These are phyloP conservation scores for Pichia thaimueangensis DNA, from an alignment of 805 yeast species.

Conservation along the genomic window DNA sequence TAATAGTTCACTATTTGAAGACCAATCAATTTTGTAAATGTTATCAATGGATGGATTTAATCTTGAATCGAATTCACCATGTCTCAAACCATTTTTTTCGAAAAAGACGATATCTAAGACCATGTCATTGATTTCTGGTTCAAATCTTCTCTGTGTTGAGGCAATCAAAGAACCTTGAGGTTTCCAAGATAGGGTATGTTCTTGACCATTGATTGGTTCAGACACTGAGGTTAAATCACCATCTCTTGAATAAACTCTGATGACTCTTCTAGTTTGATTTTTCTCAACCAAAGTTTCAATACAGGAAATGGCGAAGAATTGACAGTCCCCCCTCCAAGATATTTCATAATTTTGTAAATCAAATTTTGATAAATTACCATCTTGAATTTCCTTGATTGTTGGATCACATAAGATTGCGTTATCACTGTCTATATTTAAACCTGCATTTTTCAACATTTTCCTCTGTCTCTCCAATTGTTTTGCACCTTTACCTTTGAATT, in stretches of 20 bases:
- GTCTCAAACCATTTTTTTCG: conserved; percentile 89
- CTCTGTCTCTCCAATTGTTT: conserved; percentile 66
- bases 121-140: conserved; percentile 39
- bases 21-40: conserved; percentile 64
- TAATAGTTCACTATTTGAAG: conserved; percentile 68
- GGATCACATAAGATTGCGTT: conserved; percentile 67
- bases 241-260: conserved; percentile 76
- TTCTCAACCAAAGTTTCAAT: conserved; percentile 42
- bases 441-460: conserved; percentile 53
- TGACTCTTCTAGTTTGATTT: conserved; percentile 53
- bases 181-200: conserved; percentile 73
- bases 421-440: conserved; percentile 57
- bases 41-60: conserved; percentile 41
- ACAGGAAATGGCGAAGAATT: conserved; percentile 63
- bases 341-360: conserved; percentile 48
- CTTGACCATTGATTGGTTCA: conserved; percentile 83
- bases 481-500: conserved; percentile 90
- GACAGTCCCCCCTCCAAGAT: conserved; percentile 97
- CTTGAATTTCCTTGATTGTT: conserved; percentile 69
- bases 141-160: conserved; percentile 60
- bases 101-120: conserved; percentile 62
- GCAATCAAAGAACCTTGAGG: conserved; percentile 89
- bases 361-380: conserved; percentile 51
- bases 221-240: conserved; percentile 77
- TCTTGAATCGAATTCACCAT: conserved; percentile 75